These are phyloP conservation scores for Alternaria gansuensis DNA, from an alignment of 2,329 filamentous ascomycete species.

Conservation along the genomic window DNA sequence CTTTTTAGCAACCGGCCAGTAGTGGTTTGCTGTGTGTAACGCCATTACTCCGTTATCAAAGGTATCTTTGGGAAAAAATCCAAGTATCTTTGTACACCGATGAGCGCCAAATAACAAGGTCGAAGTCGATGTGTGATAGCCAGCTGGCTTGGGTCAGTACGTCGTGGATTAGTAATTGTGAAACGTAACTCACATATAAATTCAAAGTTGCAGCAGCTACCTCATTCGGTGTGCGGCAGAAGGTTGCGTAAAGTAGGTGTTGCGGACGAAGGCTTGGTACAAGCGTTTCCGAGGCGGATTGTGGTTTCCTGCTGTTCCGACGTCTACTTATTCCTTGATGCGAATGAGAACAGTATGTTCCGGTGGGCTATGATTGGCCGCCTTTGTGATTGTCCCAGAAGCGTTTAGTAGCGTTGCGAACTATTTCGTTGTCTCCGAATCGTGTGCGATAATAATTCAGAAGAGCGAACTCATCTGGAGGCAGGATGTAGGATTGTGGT, in stretches of 20 bases:
- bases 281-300: background rate
- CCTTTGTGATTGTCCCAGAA: constrained; percentile 64
- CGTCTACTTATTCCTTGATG: constrained; percentile 1
- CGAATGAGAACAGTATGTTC: constrained; percentile 7
- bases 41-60: constrained; percentile 43
- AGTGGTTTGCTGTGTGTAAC: constrained; percentile 28
- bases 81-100: constrained; percentile 15
- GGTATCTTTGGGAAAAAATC: constrained; percentile 37
- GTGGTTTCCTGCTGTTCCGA: constrained; percentile 4
- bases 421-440: constrained; percentile 64
- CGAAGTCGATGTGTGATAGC: constrained; percentile 14
- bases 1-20: constrained; percentile 22
- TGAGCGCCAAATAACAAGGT: constrained; percentile 21
- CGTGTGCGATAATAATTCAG: constrained; percentile 84
- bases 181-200: constrained; percentile 10
- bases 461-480: constrained; percentile 79
- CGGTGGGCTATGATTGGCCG: constrained; percentile 28
- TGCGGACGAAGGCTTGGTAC: background rate
- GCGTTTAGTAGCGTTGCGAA: constrained; percentile 63
- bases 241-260: background rate
- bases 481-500: constrained; percentile 76
- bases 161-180: background rate
- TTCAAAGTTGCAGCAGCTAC: background rate
- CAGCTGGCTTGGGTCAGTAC: constrained; percentile 9
- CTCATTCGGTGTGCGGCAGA: constrained; percentile 4